A percentile compares a stretch with the other conserved stretches of the same genome.
These are phyloP conservation scores for Pichia thaimueangensis DNA, from an alignment of 805 yeast species.

Conservation along the genomic window DNA sequence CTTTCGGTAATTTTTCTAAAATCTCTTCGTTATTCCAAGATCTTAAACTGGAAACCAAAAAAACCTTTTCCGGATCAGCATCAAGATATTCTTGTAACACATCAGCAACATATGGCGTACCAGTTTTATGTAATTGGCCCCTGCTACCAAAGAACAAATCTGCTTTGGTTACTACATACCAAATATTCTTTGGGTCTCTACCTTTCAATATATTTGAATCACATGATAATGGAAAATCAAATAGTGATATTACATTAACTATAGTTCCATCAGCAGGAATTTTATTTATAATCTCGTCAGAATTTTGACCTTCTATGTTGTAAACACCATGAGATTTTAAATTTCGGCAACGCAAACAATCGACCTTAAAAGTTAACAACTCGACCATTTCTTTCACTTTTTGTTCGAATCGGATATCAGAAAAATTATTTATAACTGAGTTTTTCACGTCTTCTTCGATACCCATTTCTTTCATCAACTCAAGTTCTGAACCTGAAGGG, in stretches of 20 bases:
- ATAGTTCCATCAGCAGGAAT: conserved; percentile 43
- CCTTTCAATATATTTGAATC: conserved; percentile 31
- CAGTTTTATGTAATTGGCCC: conserved; percentile 18
- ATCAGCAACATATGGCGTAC: conserved; percentile 29
- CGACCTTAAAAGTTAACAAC: background rate
- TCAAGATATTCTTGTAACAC: conserved; percentile 26
- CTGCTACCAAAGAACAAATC: conserved; percentile 30
- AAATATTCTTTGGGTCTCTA: conserved; percentile 31
- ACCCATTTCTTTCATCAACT: conserved; percentile 6
- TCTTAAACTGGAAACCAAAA: conserved; percentile 43
- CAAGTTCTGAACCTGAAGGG: conserved; percentile 3
- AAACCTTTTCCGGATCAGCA: conserved; percentile 32
- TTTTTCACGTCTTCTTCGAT: background rate
- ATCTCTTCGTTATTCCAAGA: conserved; percentile 47
- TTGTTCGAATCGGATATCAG: conserved; percentile 1
- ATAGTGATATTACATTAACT: conserved; percentile 56
- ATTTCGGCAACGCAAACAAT: conserved; percentile 7
- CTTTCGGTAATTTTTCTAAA: conserved; percentile 31
- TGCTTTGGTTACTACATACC: conserved; percentile 37
- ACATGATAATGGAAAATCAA: conserved; percentile 67
- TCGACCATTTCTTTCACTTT: conserved; percentile 1
- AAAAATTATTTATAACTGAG: background rate
- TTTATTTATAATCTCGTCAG: conserved; percentile 26
- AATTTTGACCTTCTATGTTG: conserved; percentile 11
- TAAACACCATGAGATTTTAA: conserved; percentile 8